Conservation (phyloP, 78 protist species). For the Dictyostelium purpureum region DNA sequence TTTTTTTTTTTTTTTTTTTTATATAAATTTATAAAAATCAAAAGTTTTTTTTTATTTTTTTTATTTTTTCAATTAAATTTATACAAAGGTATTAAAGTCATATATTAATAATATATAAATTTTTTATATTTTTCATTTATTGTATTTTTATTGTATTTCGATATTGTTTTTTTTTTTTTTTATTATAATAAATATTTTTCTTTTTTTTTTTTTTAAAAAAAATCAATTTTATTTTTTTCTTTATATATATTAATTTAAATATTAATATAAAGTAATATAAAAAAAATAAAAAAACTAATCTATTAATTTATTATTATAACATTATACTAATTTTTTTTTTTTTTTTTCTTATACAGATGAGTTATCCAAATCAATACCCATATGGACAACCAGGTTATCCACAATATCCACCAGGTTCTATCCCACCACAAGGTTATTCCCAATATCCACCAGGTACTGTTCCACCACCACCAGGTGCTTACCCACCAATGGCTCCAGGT, state of each 20-base stretch:
- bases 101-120: background rate
- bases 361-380: slow-evolving; percentile 14
- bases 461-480: slow-evolving; percentile 38
- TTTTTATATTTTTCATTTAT: too few species aligned
- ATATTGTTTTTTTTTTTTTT: too few species aligned
- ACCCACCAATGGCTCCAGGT: slow-evolving; percentile 28
- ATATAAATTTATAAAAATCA: background rate
- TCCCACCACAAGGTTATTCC: slow-evolving; percentile 64
- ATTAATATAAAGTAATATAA: background rate
- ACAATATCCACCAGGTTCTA: slow-evolving; percentile 54
- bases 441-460: slow-evolving; percentile 7
- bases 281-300: background rate
- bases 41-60: background rate
- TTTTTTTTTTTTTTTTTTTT: slow-evolving; percentile 3
- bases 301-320: background rate
- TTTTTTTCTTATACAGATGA: background rate
- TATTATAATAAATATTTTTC: too few species aligned
- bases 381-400: background rate
- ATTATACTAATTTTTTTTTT: background rate
- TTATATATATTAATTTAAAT: background rate
- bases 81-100: too few species aligned
- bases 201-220: background rate
- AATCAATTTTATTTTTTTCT: background rate
- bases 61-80: too few species aligned
- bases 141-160: too few species aligned